Evolutionary conservation across 2,329 filamentous ascomycete genomes (phyloP).

Genomic region (Fusarium coicis): DNA sequence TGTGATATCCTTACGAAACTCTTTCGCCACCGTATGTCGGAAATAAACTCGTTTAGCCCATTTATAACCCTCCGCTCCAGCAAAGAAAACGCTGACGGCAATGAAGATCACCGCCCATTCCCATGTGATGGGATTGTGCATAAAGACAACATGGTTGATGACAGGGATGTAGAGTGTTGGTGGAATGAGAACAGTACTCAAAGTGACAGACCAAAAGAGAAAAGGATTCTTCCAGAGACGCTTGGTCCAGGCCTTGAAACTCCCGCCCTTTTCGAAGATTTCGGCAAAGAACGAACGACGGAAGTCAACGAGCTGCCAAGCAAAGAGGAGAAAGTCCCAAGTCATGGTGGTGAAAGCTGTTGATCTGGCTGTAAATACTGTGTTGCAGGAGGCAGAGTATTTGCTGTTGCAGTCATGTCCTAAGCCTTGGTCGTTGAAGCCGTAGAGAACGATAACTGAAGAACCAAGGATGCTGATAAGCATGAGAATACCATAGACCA

Average conservation of each 20-base stretch:
- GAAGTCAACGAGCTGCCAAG: constrained; percentile 75
- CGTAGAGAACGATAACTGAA: constrained; percentile 69
- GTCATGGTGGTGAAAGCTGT: constrained; percentile 75
- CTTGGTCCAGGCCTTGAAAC: constrained; percentile 62
- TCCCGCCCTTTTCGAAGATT: constrained; percentile 58
- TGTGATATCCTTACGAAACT: constrained; percentile 35
- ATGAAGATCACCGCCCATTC: constrained; percentile 77
- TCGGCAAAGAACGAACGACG: constrained; percentile 73
- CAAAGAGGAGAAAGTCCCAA: constrained; percentile 75
- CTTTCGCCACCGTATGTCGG: constrained; percentile 45
- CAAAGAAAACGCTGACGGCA: constrained; percentile 69
- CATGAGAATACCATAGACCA: constrained; percentile 73
- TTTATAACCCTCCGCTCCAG: constrained; percentile 74
- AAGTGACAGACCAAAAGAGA: constrained; percentile 59
- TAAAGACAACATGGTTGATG: constrained; percentile 72
- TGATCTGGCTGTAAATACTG: constrained; percentile 71
- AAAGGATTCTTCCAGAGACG: constrained; percentile 68
- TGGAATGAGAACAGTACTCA: constrained; percentile 67
- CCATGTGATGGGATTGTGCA: constrained; percentile 73
- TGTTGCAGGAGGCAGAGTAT: constrained; percentile 62
- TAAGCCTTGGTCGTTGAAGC: constrained; percentile 63
- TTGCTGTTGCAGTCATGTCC: constrained; percentile 67
- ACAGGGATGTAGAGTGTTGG: constrained; percentile 75
- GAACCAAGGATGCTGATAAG: constrained; percentile 66
- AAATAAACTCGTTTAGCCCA: constrained; percentile 70